Percentiles rank a stretch among this genome's conserved stretches.
phyloP scores from a whole-genome alignment of 305 asterid species.

The Fraxinus sp. region DNA sequence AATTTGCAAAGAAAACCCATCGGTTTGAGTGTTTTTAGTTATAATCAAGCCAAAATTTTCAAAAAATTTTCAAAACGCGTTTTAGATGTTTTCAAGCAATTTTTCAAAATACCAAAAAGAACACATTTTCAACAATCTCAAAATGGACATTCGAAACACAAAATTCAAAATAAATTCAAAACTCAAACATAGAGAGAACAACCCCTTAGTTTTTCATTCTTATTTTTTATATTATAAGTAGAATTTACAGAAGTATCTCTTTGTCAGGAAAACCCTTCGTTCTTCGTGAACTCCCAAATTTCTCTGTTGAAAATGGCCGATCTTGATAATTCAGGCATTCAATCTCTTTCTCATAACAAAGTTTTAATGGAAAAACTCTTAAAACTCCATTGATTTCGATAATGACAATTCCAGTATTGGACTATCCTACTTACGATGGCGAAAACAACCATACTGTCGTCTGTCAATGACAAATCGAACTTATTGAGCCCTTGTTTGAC shows the following conservation, averaged over 20 bases:
- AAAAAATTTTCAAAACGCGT: no score
- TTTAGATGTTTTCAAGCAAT: no score
- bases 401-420: not conserved
- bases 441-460: not conserved
- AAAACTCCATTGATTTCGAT: not conserved
- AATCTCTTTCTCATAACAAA: not conserved
- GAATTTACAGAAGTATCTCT: not conserved
- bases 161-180: no score
- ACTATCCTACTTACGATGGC: not conserved
- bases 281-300: not conserved
- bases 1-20: no score
- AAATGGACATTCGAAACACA: no score
- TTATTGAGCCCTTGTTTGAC: no score
- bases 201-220: not conserved
- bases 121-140: no score
- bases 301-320: not conserved
- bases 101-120: no score
- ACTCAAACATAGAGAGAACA: no score
- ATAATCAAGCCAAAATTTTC: no score
- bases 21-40: no score
- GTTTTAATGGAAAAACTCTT: not conserved
- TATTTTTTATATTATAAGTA: not conserved
- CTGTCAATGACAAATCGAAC: no score
- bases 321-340: not conserved
- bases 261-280: not conserved